Conservation (phyloP, 2,329 filamentous ascomycete species). For the Calonectria naviculata region DNA sequence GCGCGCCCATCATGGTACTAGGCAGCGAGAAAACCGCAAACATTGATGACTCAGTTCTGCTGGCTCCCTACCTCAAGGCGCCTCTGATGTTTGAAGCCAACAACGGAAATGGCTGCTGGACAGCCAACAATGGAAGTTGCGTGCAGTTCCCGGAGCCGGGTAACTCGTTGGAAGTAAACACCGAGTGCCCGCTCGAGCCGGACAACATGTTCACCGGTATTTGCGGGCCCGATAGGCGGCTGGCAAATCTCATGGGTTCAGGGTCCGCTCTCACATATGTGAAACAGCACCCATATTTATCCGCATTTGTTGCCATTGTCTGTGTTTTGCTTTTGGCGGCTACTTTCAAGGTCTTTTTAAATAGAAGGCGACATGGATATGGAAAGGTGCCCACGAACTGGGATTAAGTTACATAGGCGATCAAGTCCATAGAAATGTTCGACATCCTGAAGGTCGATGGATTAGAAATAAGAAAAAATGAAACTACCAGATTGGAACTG, state of each 20-base stretch:
- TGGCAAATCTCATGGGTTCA: background rate
- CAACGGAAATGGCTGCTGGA: constrained; percentile 15
- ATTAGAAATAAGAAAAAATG: background rate
- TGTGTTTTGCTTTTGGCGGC: background rate
- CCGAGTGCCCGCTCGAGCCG: background rate
- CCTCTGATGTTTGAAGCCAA: constrained; percentile 7
- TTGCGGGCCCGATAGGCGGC: background rate
- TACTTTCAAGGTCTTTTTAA: background rate
- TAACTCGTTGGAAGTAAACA: background rate
- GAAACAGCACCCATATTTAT: background rate
- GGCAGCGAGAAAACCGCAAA: constrained; percentile 38
- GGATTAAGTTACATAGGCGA: background rate
- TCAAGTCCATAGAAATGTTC: background rate
- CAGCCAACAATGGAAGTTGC: background rate
- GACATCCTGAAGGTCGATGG: background rate
- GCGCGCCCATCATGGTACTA: constrained; percentile 75
- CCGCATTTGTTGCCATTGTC: background rate
- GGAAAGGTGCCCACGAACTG: background rate
- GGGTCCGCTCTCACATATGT: background rate
- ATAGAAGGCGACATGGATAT: background rate
- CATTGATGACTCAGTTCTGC: background rate
- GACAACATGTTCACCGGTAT: background rate
- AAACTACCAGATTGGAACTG: background rate
- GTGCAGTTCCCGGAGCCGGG: constrained; percentile 3
- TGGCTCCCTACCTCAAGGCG: background rate